Evolutionary conservation across 768 basidiomycete species (phyloP), one percentile per base, ranked within the genome.

Genomic region (Piloderma croceum): DNA sequence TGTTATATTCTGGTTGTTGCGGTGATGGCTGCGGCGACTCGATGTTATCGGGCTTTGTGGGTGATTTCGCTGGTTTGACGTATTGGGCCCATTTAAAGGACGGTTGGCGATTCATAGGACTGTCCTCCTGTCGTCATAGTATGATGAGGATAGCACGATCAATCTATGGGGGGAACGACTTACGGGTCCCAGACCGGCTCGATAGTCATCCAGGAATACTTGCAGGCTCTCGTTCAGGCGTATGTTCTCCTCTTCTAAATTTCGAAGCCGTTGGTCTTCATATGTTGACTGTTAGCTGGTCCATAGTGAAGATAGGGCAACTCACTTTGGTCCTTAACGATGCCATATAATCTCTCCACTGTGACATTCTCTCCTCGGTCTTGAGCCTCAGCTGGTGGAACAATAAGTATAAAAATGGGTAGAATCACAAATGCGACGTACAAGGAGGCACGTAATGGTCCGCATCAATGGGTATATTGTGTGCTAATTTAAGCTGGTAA

Each of bases 51-150:
- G 72, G 63, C 61, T 86, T 89, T 18, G 89, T 92, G 20, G 90
- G 90, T 15, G 90, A 91, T 48, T 78, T 79, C 42, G 78, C 62
- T 2, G 84, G 78, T 56, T 86, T 83, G 22, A 81, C 76, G 45
- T 80, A 90, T 41, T 81, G 74, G 0, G 87, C 87, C 90, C 90
- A 92, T 55, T 90, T 90, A 64, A 90, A 89, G 11, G 90, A 90
- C 22, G 81, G 78, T 52, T 88, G 86, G 40, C 86, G 74, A 38
- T 68, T 71, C 17, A 91, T 61, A 3, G 78, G 61, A 38, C 67
- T 71, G 21, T 60, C 60, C 12, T 68, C 70, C 45, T 56, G 45
- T 31, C 36, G 38, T 18, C 27, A 35, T 37, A 21, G 21, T n/a
- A n/a, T n/a, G n/a, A n/a, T n/a, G n/a, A n/a, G n/a, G n/a, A n/a